Conservation (phyloP, 1,284 basidiomycete genomes). For the Rhodotorula glutinis region DNA sequence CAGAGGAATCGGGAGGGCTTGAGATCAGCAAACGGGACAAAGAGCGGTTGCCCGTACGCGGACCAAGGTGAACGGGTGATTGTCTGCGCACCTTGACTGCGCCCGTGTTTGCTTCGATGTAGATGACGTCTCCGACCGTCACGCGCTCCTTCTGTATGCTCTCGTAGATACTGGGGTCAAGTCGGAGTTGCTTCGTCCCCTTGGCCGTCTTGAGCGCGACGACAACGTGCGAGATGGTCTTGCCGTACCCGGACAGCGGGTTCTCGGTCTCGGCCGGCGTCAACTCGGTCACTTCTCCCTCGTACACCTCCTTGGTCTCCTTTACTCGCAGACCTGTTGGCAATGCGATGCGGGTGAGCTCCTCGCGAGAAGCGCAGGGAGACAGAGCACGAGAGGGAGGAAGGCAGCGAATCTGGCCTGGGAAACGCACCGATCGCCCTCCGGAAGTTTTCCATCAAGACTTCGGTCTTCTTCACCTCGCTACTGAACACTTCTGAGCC, state of each 20-base stretch:
- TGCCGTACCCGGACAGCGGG: conserved; percentile 93
- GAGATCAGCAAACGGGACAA: too few species aligned
- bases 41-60: too few species aligned
- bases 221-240: conserved; percentile 95
- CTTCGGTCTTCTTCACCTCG: conserved; percentile 99
- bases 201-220: conserved; percentile 96
- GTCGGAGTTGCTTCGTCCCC: conserved; percentile 93
- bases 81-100: conserved; percentile 76
- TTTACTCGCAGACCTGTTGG: conserved; percentile 84
- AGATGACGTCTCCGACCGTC: conserved; percentile 93
- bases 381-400: background rate
- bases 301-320: conserved; percentile 98
- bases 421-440: conserved; percentile 75
- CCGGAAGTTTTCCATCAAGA: conserved; percentile 91
- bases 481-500: conserved; percentile 94
- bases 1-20: too few species aligned
- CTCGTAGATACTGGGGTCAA: conserved; percentile 95
- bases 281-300: conserved; percentile 95
- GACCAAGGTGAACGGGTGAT: too few species aligned
- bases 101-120: conserved; percentile 90
- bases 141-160: conserved; percentile 97
- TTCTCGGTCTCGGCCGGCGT: conserved; percentile 95
- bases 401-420: too few species aligned
- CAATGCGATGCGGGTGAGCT: background rate
- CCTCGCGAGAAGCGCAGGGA: too few species aligned